These are phyloP conservation scores for Westerdykella ornata DNA, from an alignment of 2,329 filamentous ascomycete genomes.

Conservation along the genomic window DNA sequence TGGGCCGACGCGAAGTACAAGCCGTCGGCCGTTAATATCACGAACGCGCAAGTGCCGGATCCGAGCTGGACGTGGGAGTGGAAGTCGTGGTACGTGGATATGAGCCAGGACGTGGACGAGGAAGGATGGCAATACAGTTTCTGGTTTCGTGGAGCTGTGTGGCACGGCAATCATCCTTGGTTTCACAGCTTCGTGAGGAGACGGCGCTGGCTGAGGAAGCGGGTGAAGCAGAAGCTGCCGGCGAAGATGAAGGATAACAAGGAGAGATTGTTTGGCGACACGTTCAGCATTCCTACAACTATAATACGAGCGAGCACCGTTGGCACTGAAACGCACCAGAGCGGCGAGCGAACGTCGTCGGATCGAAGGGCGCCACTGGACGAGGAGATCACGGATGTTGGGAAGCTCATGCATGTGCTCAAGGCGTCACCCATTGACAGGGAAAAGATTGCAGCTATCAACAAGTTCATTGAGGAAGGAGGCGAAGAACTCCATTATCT, in stretches of 20 bases:
- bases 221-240: constrained; percentile 56
- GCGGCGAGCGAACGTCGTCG: constrained; percentile 16
- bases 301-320: constrained; percentile 23
- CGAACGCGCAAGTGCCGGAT: constrained; percentile 86
- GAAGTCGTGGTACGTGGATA: constrained; percentile 66
- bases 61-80: constrained; percentile 90
- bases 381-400: constrained; percentile 58
- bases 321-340: constrained; percentile 42
- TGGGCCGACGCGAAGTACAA: constrained; percentile 66
- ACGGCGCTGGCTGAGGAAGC: constrained; percentile 77
- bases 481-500: constrained; percentile 70
- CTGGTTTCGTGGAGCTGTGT: constrained; percentile 59
- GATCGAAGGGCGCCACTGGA: constrained; percentile 28
- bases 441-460: constrained; percentile 79
- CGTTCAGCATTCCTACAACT: constrained; percentile 35
- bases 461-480: constrained; percentile 72
- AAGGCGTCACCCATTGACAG: constrained; percentile 72
- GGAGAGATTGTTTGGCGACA: constrained; percentile 34
- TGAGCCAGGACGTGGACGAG: constrained; percentile 75
- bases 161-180: constrained; percentile 86
- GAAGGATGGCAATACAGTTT: constrained; percentile 97
- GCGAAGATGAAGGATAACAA: constrained; percentile 29
- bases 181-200: constrained; percentile 92
- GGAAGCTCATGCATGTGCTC: constrained; percentile 61
- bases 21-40: constrained; percentile 60